These are phyloP conservation scores for Ophiostoma himal-ulmi DNA, from an alignment of 2,329 filamentous ascomycete genomes.

Conservation along the genomic window DNA sequence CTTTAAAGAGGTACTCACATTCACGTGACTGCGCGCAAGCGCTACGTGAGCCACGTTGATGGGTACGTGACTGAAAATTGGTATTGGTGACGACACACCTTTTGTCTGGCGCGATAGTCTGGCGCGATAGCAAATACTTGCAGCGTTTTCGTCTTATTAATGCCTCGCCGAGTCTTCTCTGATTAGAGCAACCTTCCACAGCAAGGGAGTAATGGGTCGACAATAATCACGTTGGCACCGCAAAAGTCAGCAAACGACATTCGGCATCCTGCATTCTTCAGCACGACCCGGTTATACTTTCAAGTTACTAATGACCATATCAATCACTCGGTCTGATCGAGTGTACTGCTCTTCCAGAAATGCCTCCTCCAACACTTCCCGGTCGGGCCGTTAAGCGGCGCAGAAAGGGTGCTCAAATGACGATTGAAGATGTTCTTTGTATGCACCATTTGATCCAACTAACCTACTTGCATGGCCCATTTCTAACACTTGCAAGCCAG, in stretches of 20 bases:
- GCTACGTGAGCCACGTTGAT: background rate
- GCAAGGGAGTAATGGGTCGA: too few species aligned
- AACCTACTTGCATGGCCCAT: background rate
- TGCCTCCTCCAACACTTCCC: background rate
- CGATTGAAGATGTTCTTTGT: conserved; percentile 19
- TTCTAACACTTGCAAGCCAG: background rate
- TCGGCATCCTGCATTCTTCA: background rate
- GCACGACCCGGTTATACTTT: background rate
- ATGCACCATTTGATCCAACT: background rate
- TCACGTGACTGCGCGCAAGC: conserved; percentile 4
- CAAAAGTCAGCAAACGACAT: background rate
- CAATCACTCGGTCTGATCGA: background rate
- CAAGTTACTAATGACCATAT: too few species aligned
- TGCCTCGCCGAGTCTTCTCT: background rate
- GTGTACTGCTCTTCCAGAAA: background rate
- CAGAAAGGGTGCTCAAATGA: conserved; percentile 15
- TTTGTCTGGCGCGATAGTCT: background rate
- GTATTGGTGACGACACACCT: background rate
- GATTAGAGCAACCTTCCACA: background rate
- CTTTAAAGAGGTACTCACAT: background rate
- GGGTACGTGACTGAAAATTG: background rate
- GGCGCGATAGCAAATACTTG: background rate
- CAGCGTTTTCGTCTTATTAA: background rate
- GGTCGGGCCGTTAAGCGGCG: background rate
- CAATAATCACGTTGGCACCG: background rate